A percentile compares a stretch with the other conserved stretches of the same genome.
Evolutionary conservation across 192 early-diverging fungal species (phyloP).

Genomic region (Coemansia sp.): DNA sequence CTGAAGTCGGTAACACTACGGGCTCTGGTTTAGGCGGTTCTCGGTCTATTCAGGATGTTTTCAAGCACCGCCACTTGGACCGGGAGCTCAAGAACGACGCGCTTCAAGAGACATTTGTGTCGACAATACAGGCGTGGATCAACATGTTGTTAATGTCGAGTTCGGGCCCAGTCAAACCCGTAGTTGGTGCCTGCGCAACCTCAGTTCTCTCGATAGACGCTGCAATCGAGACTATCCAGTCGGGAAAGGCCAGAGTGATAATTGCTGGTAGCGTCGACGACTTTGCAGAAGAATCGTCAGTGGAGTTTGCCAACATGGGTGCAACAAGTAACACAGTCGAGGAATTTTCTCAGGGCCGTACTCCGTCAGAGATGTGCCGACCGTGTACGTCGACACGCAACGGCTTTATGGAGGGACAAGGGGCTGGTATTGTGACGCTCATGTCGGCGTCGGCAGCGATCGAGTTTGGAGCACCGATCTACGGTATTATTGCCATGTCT

Average conservation of each 20-base stretch:
- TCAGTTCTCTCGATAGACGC: slow-evolving; percentile 89
- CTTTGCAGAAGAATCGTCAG: slow-evolving; percentile 84
- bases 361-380: slow-evolving; percentile 87
- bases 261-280: slow-evolving; percentile 91
- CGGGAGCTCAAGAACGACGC: slow-evolving; percentile 83
- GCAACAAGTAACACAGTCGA: slow-evolving; percentile 85
- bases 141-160: slow-evolving; percentile 92
- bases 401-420: slow-evolving; percentile 94
- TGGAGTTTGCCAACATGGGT: slow-evolving; percentile 95
- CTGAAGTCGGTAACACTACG: slow-evolving; percentile 88
- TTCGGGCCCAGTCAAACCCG: slow-evolving; percentile 82
- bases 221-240: slow-evolving; percentile 84
- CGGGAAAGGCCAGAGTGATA: slow-evolving; percentile 88
- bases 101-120: slow-evolving; percentile 71
- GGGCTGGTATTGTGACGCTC: slow-evolving; percentile 83
- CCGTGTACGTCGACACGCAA: slow-evolving; percentile 84
- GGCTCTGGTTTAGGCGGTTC: slow-evolving; percentile 91
- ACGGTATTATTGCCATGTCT: slow-evolving; percentile 83
- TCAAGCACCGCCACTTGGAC: slow-evolving; percentile 75
- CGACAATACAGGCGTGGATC: slow-evolving; percentile 49
- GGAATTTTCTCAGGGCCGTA: slow-evolving; percentile 88
- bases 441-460: slow-evolving; percentile 88
- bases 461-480: slow-evolving; percentile 89
- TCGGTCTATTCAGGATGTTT: slow-evolving; percentile 71
- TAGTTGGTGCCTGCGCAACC: slow-evolving; percentile 89